phyloP scores from a whole-genome alignment of 768 basidiomycete species.

The Russula sp. region DNA sequence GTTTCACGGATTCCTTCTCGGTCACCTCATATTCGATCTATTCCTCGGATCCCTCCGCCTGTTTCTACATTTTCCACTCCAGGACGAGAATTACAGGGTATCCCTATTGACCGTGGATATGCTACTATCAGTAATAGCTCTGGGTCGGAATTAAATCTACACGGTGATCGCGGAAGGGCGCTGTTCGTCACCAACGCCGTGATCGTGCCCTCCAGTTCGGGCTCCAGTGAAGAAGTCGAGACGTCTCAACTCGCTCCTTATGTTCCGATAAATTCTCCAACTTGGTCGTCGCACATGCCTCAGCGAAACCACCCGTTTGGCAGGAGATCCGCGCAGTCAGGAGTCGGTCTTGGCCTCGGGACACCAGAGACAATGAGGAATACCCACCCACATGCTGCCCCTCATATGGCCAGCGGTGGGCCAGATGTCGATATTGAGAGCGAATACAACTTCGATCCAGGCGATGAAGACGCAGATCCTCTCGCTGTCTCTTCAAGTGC shows the following conservation, averaged over 20 bases:
- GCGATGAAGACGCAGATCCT: constrained; percentile 1
- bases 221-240: constrained; percentile 14
- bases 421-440: background rate
- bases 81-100: background rate
- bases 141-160: constrained; percentile 14
- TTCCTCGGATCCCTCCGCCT: constrained; percentile 14
- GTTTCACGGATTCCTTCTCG: constrained; percentile 17
- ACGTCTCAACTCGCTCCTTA: background rate
- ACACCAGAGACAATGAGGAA: background rate
- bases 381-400: background rate
- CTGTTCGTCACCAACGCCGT: constrained; percentile 17
- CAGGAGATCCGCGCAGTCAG: constrained; percentile 1
- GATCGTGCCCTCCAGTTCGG: constrained; percentile 18
- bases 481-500: constrained; percentile 4
- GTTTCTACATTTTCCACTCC: constrained; percentile 6
- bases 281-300: background rate
- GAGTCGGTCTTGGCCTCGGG: constrained; percentile 11
- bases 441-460: constrained; percentile 2
- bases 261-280: background rate
- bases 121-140: constrained; percentile 7
- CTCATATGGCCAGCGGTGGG: background rate
- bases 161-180: constrained; percentile 14
- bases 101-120: constrained; percentile 7
- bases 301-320: background rate
- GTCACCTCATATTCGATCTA: constrained; percentile 1